These are phyloP conservation scores for Dovyalis caffra DNA, from an alignment of 345 rosid genomes.

Conservation along the genomic window DNA sequence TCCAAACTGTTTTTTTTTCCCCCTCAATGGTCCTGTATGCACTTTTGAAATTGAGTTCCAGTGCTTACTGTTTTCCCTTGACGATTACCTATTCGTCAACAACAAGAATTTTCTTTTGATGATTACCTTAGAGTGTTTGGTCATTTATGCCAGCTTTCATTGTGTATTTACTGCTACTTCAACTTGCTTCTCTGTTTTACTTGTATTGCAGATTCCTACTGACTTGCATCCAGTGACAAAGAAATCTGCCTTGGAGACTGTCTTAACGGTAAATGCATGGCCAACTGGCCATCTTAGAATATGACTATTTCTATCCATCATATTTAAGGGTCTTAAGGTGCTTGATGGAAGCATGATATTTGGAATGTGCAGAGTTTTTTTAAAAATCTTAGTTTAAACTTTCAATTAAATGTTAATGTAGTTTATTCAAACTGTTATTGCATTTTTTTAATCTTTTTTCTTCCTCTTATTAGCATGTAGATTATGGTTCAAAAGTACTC, in stretches of 20 bases:
- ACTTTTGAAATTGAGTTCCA: not conserved
- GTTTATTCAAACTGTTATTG: not conserved
- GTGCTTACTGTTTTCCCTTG: not conserved
- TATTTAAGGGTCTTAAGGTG: not conserved
- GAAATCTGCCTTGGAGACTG: constrained; percentile 95
- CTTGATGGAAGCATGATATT: not conserved
- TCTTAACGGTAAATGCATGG: constrained; percentile 68
- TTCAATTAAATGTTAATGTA: not conserved
- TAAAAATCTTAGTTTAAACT: not conserved
- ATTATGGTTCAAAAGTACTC: not conserved
- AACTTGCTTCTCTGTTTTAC: constrained; percentile 16
- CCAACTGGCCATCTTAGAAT: not conserved
- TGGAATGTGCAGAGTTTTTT: not conserved
- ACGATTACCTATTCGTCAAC: not conserved
- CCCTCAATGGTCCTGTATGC: not conserved
- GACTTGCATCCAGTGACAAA: constrained; percentile 92
- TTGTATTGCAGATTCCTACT: constrained; percentile 79
- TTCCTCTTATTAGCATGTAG: not conserved
- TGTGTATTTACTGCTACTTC: constrained; percentile 3
- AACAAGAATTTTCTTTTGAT: not conserved
- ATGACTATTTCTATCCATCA: not conserved
- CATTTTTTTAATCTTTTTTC: not conserved
- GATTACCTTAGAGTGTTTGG: not conserved
- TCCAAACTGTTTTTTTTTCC: not conserved
- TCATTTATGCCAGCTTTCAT: not conserved